phyloP scores from a whole-genome alignment of 2,329 filamentous ascomycete species.

The Fusarium palustre region DNA sequence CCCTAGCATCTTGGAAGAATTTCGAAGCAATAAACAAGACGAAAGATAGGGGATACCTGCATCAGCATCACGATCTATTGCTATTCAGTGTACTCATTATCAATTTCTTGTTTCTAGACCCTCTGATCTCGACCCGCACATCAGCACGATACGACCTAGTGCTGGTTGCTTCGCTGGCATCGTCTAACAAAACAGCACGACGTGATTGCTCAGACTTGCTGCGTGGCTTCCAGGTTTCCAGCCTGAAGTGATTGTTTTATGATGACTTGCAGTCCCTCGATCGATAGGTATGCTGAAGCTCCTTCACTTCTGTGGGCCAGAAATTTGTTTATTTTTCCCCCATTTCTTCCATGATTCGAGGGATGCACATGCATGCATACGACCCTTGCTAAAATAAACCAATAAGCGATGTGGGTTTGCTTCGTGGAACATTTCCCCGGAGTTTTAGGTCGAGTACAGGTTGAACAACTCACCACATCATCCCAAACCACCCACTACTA shows the following conservation, averaged over 20 bases:
- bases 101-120: constrained; percentile 12
- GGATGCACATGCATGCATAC: constrained; percentile 20
- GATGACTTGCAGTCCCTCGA: background rate
- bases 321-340: background rate
- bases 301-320: background rate
- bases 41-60: constrained; percentile 19
- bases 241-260: constrained; percentile 2
- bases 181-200: background rate
- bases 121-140: constrained; percentile 21
- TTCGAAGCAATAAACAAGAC: constrained; percentile 23
- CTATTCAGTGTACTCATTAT: background rate
- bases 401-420: constrained; percentile 7
- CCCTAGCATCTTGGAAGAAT: constrained; percentile 29
- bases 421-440: constrained; percentile 37
- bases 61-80: background rate
- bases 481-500: background rate
- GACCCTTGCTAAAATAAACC: constrained; percentile 17
- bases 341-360: constrained; percentile 28
- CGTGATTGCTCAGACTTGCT: background rate
- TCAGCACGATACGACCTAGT: constrained; percentile 20
- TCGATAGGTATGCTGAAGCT: constrained; percentile 11
- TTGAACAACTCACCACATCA: constrained; percentile 27
- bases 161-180: constrained; percentile 41
- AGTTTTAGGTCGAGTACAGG: constrained; percentile 21
- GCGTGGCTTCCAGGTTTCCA: background rate